A percentile compares a stretch with the other conserved stretches of the same genome.
phyloP scores from a whole-genome alignment of 352 stramenopile species.

The Phytophthora citricola region DNA sequence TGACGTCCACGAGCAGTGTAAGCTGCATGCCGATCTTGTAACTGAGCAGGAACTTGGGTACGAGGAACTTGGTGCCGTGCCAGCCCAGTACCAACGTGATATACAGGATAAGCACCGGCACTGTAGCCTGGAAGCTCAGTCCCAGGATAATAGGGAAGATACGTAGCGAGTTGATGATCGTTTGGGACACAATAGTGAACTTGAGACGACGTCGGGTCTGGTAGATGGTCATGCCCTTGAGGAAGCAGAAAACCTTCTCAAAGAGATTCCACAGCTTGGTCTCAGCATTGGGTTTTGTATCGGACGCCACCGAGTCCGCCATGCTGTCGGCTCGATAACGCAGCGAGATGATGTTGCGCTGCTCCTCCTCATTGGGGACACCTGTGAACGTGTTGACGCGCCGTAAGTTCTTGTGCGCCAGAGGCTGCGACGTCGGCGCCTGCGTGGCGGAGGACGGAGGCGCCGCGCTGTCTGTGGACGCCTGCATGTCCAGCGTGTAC shows the following conservation, averaged over 20 bases:
- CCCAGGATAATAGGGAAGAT: constrained; percentile 90
- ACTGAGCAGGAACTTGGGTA: constrained; percentile 84
- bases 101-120: constrained; percentile 88
- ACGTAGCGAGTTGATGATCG: constrained; percentile 80
- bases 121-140: constrained; percentile 81
- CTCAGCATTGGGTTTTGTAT: constrained; percentile 63
- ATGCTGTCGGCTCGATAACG: constrained; percentile 87
- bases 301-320: constrained; percentile 79
- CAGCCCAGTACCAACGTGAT: constrained; percentile 87
- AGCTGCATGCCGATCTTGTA: constrained; percentile 93
- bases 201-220: constrained; percentile 79
- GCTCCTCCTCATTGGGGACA: constrained; percentile 70
- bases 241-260: constrained; percentile 87
- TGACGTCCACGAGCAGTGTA: constrained; percentile 82
- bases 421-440: constrained; percentile 30
- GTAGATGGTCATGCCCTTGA: constrained; percentile 91
- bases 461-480: constrained; percentile 8
- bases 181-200: constrained; percentile 90
- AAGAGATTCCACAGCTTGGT: constrained; percentile 83
- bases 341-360: constrained; percentile 88
- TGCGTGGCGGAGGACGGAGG: constrained; percentile 12
- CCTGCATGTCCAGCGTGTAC: constrained; percentile 67
- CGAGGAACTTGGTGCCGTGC: constrained; percentile 90
- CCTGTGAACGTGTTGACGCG: constrained; percentile 78
- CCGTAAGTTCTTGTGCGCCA: constrained; percentile 47